Conservation (phyloP, 768 basidiomycete species). For the Terana coerulea region DNA sequence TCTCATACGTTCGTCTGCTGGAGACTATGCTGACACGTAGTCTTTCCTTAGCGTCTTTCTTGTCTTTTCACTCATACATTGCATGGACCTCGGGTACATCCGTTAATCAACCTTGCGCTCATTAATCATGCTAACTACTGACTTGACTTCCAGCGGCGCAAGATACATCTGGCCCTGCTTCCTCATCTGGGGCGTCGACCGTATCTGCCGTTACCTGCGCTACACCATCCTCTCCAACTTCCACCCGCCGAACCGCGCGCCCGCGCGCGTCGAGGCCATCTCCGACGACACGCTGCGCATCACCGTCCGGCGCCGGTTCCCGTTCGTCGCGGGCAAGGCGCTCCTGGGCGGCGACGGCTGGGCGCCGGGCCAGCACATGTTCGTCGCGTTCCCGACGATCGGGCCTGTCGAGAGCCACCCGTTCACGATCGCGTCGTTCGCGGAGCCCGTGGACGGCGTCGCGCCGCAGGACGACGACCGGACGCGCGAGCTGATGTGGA, state of each 20-base stretch:
- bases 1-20: background rate
- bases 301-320: slow-evolving; percentile 35
- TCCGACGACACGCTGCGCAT: slow-evolving; percentile 41
- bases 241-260: slow-evolving; percentile 29
- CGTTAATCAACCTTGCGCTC: background rate
- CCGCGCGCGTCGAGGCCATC: slow-evolving; percentile 36
- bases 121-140: background rate
- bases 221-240: slow-evolving; percentile 37
- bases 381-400: slow-evolving; percentile 42
- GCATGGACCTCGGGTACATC: slow-evolving; percentile 16
- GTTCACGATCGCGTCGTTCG: slow-evolving; percentile 45
- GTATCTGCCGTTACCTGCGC: slow-evolving; percentile 35
- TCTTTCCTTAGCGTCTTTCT: slow-evolving; percentile 38
- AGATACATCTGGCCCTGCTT: slow-evolving; percentile 44
- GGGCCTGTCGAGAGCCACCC: slow-evolving; percentile 49
- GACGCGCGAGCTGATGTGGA: slow-evolving; percentile 40
- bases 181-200: slow-evolving; percentile 45
- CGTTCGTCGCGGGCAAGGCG: slow-evolving; percentile 9
- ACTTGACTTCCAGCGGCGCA: slow-evolving; percentile 23
- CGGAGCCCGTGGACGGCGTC: slow-evolving; percentile 16
- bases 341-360: slow-evolving; percentile 28
- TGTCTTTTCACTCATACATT: slow-evolving; percentile 34
- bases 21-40: too few species aligned
- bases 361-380: slow-evolving; percentile 48
- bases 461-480: background rate